Evolutionary conservation across 2,329 filamentous ascomycete genomes (phyloP).

Genomic region (Setomelanomma holmii): DNA sequence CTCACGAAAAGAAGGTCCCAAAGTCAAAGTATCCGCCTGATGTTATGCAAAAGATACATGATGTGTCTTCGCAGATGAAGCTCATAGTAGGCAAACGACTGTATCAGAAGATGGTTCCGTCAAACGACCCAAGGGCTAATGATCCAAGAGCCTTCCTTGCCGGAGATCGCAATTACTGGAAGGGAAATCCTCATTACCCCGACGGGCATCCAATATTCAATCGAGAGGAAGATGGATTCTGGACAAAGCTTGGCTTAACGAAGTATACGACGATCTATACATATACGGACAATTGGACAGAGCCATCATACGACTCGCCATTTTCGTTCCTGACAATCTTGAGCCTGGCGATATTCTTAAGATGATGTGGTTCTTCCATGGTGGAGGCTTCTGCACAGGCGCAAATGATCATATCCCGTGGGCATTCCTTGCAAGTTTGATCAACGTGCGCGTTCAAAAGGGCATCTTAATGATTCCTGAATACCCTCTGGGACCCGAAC

Average conservation of each 20-base stretch:
- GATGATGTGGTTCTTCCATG: slow-evolving; percentile 2
- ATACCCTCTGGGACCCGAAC: slow-evolving; percentile 7
- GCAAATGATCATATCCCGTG: slow-evolving; percentile 1
- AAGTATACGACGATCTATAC: not conserved
- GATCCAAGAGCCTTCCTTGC: too few relatives aligned
- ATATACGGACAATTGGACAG: slow-evolving; percentile 1
- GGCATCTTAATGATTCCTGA: slow-evolving; percentile 8
- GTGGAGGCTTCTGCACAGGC: slow-evolving; percentile 4
- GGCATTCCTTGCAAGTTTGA: not conserved
- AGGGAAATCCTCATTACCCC: too few relatives aligned
- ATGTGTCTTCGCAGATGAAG: too few relatives aligned
- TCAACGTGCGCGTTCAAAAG: not conserved
- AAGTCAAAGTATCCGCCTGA: too few relatives aligned
- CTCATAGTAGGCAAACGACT: too few relatives aligned
- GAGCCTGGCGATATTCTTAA: not conserved
- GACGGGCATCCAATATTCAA: too few relatives aligned
- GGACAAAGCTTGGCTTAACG: not conserved
- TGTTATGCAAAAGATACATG: too few relatives aligned
- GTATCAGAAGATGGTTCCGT: too few relatives aligned
- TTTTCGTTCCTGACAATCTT: not conserved
- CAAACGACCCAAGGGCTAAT: too few relatives aligned
- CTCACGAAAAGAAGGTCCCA: too few relatives aligned
- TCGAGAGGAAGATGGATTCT: too few relatives aligned
- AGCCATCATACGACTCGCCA: not conserved
- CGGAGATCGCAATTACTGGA: too few relatives aligned